Evolutionary conservation across 495 filamentous ascomycete genomes (phyloP).

Genomic region (Penicillium taxi): DNA sequence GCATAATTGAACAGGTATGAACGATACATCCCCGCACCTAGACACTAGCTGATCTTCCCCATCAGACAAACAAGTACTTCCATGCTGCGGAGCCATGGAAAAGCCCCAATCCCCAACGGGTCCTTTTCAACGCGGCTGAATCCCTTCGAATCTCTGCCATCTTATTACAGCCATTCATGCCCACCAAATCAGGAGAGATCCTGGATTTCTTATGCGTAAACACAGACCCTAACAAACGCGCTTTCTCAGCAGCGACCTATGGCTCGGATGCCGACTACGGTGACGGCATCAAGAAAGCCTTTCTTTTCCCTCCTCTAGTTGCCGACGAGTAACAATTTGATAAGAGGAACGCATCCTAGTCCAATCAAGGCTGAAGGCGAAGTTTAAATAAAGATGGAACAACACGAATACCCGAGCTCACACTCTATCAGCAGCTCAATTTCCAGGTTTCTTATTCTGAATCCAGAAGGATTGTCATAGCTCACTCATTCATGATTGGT

Average conservation of each 20-base stretch:
- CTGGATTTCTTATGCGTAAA: conserved; percentile 72
- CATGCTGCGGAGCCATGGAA: conserved; percentile 52
- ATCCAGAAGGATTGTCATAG: background rate
- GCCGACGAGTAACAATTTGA: conserved; percentile 40
- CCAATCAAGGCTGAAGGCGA: conserved; percentile 17
- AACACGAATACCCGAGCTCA: conserved; percentile 13
- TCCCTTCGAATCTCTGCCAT: conserved; percentile 75
- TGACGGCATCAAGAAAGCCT: conserved; percentile 36
- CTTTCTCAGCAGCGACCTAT: conserved; percentile 48
- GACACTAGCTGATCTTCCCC: conserved; percentile 7
- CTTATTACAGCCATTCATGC: conserved; percentile 85
- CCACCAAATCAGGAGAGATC: conserved; percentile 62
- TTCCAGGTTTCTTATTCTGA: conserved; percentile 12
- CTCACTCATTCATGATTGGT: too few species aligned
- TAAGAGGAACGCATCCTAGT: conserved; percentile 19
- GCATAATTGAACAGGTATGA: conserved; percentile 47
- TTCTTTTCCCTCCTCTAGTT: conserved; percentile 50
- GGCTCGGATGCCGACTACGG: conserved; percentile 66
- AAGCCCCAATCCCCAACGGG: conserved; percentile 36
- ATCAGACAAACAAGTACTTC: conserved; percentile 66
- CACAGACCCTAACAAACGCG: conserved; percentile 34
- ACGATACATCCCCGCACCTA: conserved; percentile 4
- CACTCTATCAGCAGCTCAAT: conserved; percentile 13
- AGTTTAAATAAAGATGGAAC: conserved; percentile 13
- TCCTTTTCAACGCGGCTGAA: conserved; percentile 66